Evolutionary conservation across 2,329 filamentous ascomycete species (phyloP).

Genomic region (Colletotrichum gloeosporioides): DNA sequence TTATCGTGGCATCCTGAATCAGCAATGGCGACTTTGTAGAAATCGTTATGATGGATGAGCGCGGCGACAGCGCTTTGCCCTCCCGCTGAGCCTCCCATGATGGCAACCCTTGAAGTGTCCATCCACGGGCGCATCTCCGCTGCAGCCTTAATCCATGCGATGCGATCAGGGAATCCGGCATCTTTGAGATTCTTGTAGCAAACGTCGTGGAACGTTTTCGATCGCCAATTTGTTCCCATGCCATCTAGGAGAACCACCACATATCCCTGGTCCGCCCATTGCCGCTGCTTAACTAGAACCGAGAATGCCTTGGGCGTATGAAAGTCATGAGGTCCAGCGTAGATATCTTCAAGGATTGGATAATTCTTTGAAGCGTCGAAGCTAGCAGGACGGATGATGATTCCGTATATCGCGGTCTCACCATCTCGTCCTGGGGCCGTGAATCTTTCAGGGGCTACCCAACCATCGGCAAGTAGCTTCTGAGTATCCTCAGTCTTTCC

Average conservation of each 20-base stretch:
- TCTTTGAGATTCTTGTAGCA: slow-evolving; percentile 34
- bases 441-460: background rate
- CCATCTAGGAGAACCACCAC: slow-evolving; percentile 34
- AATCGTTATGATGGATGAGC: slow-evolving; percentile 30
- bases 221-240: slow-evolving; percentile 36
- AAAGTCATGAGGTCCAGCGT: slow-evolving; percentile 30
- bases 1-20: slow-evolving; percentile 36
- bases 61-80: slow-evolving; percentile 32
- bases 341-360: slow-evolving; percentile 32
- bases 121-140: slow-evolving; percentile 31
- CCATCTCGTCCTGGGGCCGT: background rate
- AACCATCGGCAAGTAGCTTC: background rate
- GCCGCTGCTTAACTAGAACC: slow-evolving; percentile 15
- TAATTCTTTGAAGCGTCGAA: slow-evolving; percentile 30
- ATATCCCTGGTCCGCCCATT: slow-evolving; percentile 33
- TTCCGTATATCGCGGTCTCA: background rate
- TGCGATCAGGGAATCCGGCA: slow-evolving; percentile 32
- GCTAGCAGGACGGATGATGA: slow-evolving; percentile 14
- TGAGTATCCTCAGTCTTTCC: background rate
- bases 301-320: slow-evolving; percentile 30
- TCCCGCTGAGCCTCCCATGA: slow-evolving; percentile 33
- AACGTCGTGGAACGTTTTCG: slow-evolving; percentile 33
- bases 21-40: slow-evolving; percentile 32
- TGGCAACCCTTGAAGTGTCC: slow-evolving; percentile 31
- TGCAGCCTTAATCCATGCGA: slow-evolving; percentile 32